These are phyloP conservation scores for Veloporphyrellus conicus DNA, from an alignment of 1,284 basidiomycete genomes.

Conservation along the genomic window DNA sequence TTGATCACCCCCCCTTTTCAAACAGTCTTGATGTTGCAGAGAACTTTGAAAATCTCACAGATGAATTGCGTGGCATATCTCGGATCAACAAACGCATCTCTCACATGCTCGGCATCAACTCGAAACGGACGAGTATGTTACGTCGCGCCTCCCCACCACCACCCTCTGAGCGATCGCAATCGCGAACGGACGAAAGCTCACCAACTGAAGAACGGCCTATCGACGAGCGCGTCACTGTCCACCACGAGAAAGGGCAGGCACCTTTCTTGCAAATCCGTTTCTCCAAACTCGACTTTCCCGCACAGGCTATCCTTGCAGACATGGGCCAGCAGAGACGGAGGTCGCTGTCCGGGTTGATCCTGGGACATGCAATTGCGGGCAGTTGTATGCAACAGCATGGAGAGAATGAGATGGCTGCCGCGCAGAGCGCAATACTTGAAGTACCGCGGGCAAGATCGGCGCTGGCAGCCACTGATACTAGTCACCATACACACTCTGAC, in stretches of 20 bases:
- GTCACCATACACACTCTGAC: constrained; percentile 2
- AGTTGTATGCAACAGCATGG: background rate
- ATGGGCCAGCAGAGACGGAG: constrained; percentile 21
- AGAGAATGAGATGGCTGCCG: constrained; percentile 8
- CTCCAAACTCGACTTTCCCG: constrained; percentile 49
- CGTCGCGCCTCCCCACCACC: constrained; percentile 41
- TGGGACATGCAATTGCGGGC: background rate
- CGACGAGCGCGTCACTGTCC: constrained; percentile 51
- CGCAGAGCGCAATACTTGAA: constrained; percentile 7
- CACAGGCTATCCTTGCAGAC: constrained; percentile 34
- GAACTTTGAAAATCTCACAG: constrained; percentile 39
- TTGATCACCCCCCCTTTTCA: constrained; percentile 1
- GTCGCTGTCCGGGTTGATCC: constrained; percentile 12
- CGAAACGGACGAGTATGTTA: constrained; percentile 41
- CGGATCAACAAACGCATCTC: constrained; percentile 32
- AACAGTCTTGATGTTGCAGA: constrained; percentile 43
- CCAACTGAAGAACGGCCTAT: constrained; percentile 15
- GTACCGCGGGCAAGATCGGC: constrained; percentile 14
- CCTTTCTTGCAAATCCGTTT: constrained; percentile 62
- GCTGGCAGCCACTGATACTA: background rate
- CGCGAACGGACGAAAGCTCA: background rate
- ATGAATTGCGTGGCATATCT: constrained; percentile 33
- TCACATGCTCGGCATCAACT: constrained; percentile 48
- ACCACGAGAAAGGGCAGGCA: constrained; percentile 44
- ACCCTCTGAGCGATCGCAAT: constrained; percentile 12